Percentiles rank a stretch among this genome's conserved stretches.
phyloP scores from a whole-genome alignment of 805 yeast genomes.

The Yamadazyma insecticola region DNA sequence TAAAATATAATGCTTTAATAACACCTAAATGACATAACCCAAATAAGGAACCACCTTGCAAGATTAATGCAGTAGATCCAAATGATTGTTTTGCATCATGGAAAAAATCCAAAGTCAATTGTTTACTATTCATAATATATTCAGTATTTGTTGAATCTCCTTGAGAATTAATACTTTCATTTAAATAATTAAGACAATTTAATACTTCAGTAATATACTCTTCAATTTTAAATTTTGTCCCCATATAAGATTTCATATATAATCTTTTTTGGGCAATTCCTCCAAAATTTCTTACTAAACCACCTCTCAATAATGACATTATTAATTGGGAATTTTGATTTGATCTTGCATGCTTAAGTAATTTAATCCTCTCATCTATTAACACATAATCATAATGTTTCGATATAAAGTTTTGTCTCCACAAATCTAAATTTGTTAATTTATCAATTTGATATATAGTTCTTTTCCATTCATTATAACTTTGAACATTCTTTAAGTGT shows the following conservation, averaged over 20 bases:
- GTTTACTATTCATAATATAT: constrained; percentile 45
- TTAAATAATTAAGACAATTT: constrained; percentile 58
- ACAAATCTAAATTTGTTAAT: constrained; percentile 38
- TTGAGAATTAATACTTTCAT: constrained; percentile 33
- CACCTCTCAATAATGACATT: constrained; percentile 70
- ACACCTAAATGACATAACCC: constrained; percentile 95
- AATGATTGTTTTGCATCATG: constrained; percentile 82
- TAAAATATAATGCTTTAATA: constrained; percentile 72
- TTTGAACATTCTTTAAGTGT: constrained; percentile 46
- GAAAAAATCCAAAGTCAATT: constrained; percentile 66
- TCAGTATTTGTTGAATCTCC: constrained; percentile 22
- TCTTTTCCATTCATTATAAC: constrained; percentile 68
- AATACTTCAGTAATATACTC: constrained; percentile 78
- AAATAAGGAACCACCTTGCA: constrained; percentile 94
- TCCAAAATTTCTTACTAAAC: constrained; percentile 85
- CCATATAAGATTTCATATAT: constrained; percentile 77
- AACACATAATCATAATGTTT: constrained; percentile 79
- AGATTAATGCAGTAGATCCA: constrained; percentile 84
- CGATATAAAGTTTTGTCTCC: constrained; percentile 84
- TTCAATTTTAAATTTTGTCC: constrained; percentile 86
- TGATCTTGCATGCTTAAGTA: constrained; percentile 57
- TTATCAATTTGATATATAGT: constrained; percentile 48
- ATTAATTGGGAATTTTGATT: constrained; percentile 53
- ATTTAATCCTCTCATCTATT: constrained; percentile 67
- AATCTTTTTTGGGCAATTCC: constrained; percentile 78